Evolutionary conservation across 208 protist genomes (phyloP), one percentile per base, ranked within the genome.

Genomic region (Crithidia brevicula): DNA sequence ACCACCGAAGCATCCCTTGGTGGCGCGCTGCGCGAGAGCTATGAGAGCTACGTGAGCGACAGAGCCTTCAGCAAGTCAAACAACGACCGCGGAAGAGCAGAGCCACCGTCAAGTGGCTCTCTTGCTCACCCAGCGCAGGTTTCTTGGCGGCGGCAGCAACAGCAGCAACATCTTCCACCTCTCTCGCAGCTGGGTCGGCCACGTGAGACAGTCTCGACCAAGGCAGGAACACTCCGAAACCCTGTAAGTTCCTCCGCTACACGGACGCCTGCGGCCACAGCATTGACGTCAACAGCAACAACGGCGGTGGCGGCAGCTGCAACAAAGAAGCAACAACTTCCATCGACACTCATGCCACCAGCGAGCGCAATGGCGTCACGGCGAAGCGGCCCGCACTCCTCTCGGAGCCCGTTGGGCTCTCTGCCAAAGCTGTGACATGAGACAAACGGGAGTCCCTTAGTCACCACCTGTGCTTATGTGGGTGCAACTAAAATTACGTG

Each of bases 41-140:
- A 89, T 54, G 51, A 75, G 43, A 83, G 75, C 67, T 96, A 96
- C 71, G 30, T 93, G 6, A 82, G 79, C 23, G 88, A 96, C 79
- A 82, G 84, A 25, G 62, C 62, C 16, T 92, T 88, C 57, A 65
- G 75, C 25, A 76, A 77, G 33, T 53, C 58, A 16, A 54, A 79
- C 23, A 68, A 73, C 22, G 43, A 33, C 16, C 33, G 50, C n/a
- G 28, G 10, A 25, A 18, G 7, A 56, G 11, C 22, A 11, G 25
- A 18, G 50, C n/a, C n/a, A n/a, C n/a, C n/a, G n/a, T n/a, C n/a
- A n/a, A n/a, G n/a, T n/a, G n/a, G n/a, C n/a, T n/a, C n/a, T n/a
- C n/a, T n/a, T n/a, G 31, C 10, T 40, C 42, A 1, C 31, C 8
- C 50, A 38, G 50, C 8, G 50, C 50, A 22, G 8, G 23, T 28